Percentiles rank a stretch among this genome's conserved stretches.
Evolutionary conservation across 495 filamentous ascomycete genomes (phyloP).

Genomic region (Trypethelium eluteriae): DNA sequence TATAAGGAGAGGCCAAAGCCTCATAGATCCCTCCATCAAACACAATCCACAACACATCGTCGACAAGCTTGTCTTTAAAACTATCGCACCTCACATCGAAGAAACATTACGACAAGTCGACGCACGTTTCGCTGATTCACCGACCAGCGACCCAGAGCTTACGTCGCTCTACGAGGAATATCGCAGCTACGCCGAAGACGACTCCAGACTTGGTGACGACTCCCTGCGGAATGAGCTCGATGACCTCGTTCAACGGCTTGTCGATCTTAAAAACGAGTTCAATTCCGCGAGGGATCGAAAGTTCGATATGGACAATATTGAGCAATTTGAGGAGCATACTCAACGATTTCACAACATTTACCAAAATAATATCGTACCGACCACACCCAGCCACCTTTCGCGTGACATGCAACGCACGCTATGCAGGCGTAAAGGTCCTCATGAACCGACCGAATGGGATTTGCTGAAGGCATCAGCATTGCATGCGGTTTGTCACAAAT

Average conservation of each 20-base stretch:
- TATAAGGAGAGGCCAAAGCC: constrained; percentile 33
- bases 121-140: background rate
- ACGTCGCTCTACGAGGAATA: constrained; percentile 15
- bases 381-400: constrained; percentile 2
- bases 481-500: background rate
- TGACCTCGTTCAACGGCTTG: background rate
- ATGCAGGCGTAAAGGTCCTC: background rate
- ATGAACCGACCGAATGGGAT: constrained; percentile 14
- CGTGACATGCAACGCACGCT: background rate
- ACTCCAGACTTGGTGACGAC: constrained; percentile 4
- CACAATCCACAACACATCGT: constrained; percentile 50
- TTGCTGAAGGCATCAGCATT: constrained; percentile 17
- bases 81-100: constrained; percentile 48
- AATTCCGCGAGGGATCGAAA: background rate
- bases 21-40: background rate
- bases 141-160: constrained; percentile 18
- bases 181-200: background rate
- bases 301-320: background rate
- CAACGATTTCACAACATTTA: background rate
- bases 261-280: background rate
- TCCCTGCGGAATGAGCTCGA: constrained; percentile 1
- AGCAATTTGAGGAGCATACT: background rate
- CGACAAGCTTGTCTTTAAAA: constrained; percentile 62
- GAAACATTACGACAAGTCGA: constrained; percentile 45
- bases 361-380: constrained; percentile 1